Base-by-base conservation (phyloP, 345 rosid species). In the Kernera saxatilis region DNA sequence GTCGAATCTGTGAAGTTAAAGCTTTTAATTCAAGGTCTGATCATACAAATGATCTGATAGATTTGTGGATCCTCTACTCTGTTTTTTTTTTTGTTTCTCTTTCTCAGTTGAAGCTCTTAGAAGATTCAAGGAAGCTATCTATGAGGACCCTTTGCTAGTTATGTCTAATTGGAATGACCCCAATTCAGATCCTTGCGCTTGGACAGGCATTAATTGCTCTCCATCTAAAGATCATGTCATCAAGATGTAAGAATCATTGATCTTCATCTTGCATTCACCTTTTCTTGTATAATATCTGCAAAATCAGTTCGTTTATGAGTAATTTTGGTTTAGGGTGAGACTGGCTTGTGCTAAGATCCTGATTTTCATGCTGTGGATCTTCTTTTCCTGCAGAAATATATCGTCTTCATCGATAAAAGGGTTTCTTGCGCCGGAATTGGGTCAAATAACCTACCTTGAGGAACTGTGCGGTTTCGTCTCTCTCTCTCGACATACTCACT, bases 181-280 rank as follows among this genome's bases (percentile, higher is more conserved):
- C 51, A 88, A 84, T 81, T 85, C 84, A 62, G 86, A 88, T 92
- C 98, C 96, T 53, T 95, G 99, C 76, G 82, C 73, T 65, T 95
- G 98, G 99, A 45, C 59, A 18, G 97, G 97, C 70, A 32, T 95
- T 76, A 57, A 69, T 40, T 95, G 98, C 71, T 79, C 86, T 18
- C 52, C 23, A 13, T 59, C 72, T 65, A 78, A 87, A 74, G 87
- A 85, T 70, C 97, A 88, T 83, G 92, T 95, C 35, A 54, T 81
- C 49, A 92, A 83, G 83, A 86, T 95, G 99, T 95, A 82, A 87
- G 86, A 37, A 27, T 27, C 59, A 23, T 21, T 41, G 4, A 15
- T 65, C 43, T 26, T 33, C 8, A 23, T 33, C 58, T 37, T 57
- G 9, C 57, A 30, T 44, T 44, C 56, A 55, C 27, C 0, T 29